A percentile compares a stretch with the other conserved stretches of the same genome.
Evolutionary conservation across 495 filamentous ascomycete species (phyloP).

Genomic region (Lasiosphaeria hispida): DNA sequence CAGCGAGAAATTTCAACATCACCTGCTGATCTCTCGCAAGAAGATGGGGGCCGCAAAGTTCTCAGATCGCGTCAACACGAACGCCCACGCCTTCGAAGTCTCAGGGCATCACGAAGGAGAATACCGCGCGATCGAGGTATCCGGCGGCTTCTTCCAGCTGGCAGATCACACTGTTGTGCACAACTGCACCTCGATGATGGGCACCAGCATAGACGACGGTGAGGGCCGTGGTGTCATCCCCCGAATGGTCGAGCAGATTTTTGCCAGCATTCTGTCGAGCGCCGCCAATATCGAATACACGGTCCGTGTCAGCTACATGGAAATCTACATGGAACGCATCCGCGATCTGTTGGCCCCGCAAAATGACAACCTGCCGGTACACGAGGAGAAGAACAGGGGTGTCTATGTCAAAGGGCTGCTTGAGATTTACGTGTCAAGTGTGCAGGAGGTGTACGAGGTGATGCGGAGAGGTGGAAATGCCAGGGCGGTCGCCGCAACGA

Average conservation of each 20-base stretch:
- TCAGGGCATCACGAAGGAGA: no score
- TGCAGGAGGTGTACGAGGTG: constrained; percentile 94
- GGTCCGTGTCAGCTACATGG: constrained; percentile 97
- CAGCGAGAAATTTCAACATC: no score
- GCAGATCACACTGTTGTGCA: no score
- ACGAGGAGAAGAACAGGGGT: constrained; percentile 93
- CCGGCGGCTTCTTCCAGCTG: no score
- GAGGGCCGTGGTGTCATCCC: constrained; percentile 90
- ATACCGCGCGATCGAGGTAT: no score
- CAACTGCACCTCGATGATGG: no score
- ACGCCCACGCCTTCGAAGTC: no score
- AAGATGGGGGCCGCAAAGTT: no score
- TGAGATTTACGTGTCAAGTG: constrained; percentile 93
- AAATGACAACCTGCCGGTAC: constrained; percentile 94
- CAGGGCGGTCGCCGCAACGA: constrained; percentile 93
- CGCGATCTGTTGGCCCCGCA: constrained; percentile 86
- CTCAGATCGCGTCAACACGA: no score
- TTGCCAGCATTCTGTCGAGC: constrained; percentile 85
- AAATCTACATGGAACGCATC: constrained; percentile 99
- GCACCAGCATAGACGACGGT: constrained; percentile 90
- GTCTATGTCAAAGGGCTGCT: constrained; percentile 96
- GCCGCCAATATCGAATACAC: constrained; percentile 96
- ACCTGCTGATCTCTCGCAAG: no score
- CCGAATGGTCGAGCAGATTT: constrained; percentile 96
- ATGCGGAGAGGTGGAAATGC: constrained; percentile 90